These are phyloP conservation scores for Ceraceosorus guamensis DNA, from an alignment of 1,284 basidiomycete genomes.

Conservation along the genomic window DNA sequence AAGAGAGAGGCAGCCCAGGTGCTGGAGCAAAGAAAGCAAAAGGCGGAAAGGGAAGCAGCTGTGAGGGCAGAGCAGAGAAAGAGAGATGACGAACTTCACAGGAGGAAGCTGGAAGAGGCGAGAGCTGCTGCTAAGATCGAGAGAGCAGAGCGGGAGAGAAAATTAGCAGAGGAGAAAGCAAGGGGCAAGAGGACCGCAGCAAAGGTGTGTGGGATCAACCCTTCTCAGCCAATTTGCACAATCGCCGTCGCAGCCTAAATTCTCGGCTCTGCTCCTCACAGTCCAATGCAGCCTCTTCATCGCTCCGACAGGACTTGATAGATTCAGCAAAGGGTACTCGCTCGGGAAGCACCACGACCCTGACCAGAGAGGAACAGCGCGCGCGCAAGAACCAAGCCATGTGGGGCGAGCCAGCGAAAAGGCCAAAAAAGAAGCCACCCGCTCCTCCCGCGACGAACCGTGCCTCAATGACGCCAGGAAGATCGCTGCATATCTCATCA, in stretches of 20 bases:
- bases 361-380: slow-evolving; percentile 34
- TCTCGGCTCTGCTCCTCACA: background rate
- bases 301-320: background rate
- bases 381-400: slow-evolving; percentile 18
- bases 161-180: background rate
- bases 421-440: slow-evolving; percentile 1
- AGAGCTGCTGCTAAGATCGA: background rate
- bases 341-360: background rate
- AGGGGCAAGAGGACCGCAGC: slow-evolving; percentile 1
- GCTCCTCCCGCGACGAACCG: background rate
- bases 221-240: background rate
- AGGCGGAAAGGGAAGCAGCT: background rate
- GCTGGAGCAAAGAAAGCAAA: background rate
- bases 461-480: slow-evolving; percentile 9
- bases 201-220: background rate
- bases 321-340: background rate
- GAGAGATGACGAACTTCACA: background rate
- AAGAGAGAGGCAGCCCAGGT: background rate
- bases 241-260: slow-evolving; percentile 1
- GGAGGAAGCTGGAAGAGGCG: background rate
- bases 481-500: slow-evolving; percentile 3
- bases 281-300: background rate
- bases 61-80: background rate
- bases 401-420: slow-evolving; percentile 16
- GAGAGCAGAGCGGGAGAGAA: background rate